Base-by-base conservation (phyloP, 2,329 filamentous ascomycete genomes). In the Orbilia javanica region DNA sequence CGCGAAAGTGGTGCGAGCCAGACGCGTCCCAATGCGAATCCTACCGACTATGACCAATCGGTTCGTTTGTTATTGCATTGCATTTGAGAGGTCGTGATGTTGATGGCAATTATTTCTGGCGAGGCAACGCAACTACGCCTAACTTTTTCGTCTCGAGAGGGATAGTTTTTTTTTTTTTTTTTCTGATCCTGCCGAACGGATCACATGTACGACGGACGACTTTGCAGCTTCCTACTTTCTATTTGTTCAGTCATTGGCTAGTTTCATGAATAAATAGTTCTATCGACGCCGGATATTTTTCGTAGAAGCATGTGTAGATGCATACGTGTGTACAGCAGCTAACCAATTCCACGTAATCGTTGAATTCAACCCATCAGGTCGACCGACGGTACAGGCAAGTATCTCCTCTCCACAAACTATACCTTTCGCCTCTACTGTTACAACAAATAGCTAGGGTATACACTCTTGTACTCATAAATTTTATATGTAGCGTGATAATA, bases 1-100 rank as follows among this genome's bases (percentile, higher is more conserved):
- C 68, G 29, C 69, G 69, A 73, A 73, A 65, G n/a, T 60, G 48
- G 29, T 73, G 69, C 69, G 69, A 44, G 53, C 34, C 15, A 29
- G 60, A 73, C 69, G 69, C 69, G 69, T 71, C 67, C 46, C 13
- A 4, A 50, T 48, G 18, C n/a, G 20, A 52, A 62, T 64, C 53
- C 60, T 44, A 25, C 52, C 60, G 7, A 25, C 20, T 5, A 13
- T 57, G 27, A 42, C 55, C 52, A 39, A 36, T 57, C 29, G 20
- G 44, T 29, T 20, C 39, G 18, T 29, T 63, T 29, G 18, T 11
- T 36, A 62, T 63, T 42, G 53, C 53, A 60, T 60, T 39, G 55
- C 34, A 60, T 39, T 36, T 29, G 29, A 44, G 42, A 53, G 15
- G 25, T 18, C n/a, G 18, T 36, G 52, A 57, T 57, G 52, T 27